Conservation (phyloP, 768 basidiomycete species). For the Boletellus emodensis region DNA sequence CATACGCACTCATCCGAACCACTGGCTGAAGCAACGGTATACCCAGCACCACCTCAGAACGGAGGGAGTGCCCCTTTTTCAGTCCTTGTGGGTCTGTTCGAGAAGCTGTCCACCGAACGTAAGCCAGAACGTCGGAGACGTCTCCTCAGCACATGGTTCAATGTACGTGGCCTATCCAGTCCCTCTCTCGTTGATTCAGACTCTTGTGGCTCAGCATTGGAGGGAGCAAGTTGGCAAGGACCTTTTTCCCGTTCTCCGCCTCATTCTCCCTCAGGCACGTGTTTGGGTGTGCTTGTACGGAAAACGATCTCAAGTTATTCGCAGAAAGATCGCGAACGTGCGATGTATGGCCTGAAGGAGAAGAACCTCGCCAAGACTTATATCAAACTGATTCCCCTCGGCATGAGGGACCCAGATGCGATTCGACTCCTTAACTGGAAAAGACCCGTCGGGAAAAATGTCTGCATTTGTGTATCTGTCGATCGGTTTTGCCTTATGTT, state of each 20-base stretch:
- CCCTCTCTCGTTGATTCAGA: conserved; percentile 1
- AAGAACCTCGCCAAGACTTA: conserved; percentile 90
- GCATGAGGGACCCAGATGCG: conserved; percentile 74
- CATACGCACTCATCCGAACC: conserved; percentile 43
- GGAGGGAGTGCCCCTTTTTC: conserved; percentile 65
- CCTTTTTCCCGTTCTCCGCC: conserved; percentile 82
- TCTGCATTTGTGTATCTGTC: conserved; percentile 31
- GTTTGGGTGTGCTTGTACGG: background rate
- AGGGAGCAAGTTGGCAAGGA: conserved; percentile 81
- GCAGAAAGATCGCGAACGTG: conserved; percentile 91
- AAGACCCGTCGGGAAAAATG: conserved; percentile 65
- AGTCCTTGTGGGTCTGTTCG: conserved; percentile 67
- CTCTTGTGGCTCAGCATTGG: conserved; percentile 60
- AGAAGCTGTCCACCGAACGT: conserved; percentile 65
- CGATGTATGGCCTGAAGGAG: conserved; percentile 93
- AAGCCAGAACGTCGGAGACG: conserved; percentile 72
- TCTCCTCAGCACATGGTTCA: conserved; percentile 74
- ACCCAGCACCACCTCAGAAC: conserved; percentile 61
- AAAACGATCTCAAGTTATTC: conserved; percentile 1
- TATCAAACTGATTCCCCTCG: conserved; percentile 84
- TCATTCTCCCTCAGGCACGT: conserved; percentile 84
- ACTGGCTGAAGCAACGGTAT: conserved; percentile 27
- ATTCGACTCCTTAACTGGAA: conserved; percentile 88
- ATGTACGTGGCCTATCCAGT: conserved; percentile 44
- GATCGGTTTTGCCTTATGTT: background rate